phyloP scores from a whole-genome alignment of 441 rosid species.

The Eruca vesicaria region DNA sequence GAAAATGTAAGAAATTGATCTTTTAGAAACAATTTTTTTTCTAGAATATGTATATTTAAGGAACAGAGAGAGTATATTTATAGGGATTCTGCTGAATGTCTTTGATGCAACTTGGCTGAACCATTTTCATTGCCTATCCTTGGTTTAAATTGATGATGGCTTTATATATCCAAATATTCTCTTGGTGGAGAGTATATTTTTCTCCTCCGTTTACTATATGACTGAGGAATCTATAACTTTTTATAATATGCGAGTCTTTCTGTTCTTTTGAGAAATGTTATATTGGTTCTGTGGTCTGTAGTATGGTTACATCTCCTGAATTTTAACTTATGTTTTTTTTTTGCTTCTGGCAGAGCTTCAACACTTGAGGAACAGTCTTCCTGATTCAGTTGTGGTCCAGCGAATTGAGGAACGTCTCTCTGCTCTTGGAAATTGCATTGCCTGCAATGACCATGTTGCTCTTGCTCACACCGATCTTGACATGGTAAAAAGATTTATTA shows the following conservation, averaged over 20 bases:
- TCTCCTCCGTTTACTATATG: neutral
- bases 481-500: constrained; percentile 49
- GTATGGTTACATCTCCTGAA: constrained; percentile 6
- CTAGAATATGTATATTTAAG: no score
- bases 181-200: neutral
- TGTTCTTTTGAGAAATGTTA: neutral
- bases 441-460: constrained; percentile 96
- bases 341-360: constrained; percentile 70
- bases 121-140: neutral
- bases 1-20: no score
- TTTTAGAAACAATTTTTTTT: no score
- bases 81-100: neutral
- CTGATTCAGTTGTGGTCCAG: constrained; percentile 85
- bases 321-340: neutral
- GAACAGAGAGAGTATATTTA: no score
- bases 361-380: constrained; percentile 89
- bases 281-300: neutral
- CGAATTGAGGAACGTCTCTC: constrained; percentile 85
- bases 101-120: neutral
- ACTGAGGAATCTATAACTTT: neutral
- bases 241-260: neutral
- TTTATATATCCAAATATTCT: neutral
- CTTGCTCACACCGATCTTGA: constrained; percentile 90
- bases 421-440: constrained; percentile 90
- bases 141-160: neutral